Evolutionary conservation across 345 rosid genomes (phyloP), one percentile per base, ranked within the genome.

Genomic region (Eucalyptus pauciflora): DNA sequence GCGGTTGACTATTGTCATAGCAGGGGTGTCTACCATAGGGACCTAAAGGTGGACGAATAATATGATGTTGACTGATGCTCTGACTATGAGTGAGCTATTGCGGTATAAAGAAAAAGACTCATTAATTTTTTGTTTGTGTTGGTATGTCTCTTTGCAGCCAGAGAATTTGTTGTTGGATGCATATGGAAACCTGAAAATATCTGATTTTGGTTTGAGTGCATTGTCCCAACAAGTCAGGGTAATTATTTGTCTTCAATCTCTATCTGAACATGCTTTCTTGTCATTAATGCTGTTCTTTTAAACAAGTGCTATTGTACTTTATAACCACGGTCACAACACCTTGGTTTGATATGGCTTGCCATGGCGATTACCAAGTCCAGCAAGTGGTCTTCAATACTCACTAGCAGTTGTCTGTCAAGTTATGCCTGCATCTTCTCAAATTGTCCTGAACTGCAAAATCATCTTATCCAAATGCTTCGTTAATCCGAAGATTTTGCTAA

Each of bases 151-250:
- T 20, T 92, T 91, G 89, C 95, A 97, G 99, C 99, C 98, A 31
- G 99, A 97, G 89, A 97, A 97, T 91, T 89, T 97, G 92, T 94
- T 97, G 12, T 91, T 97, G 93, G 99, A 96, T 95, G 93, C 96
- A 5, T 87, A 88, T 91, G 99, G 98, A 76, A 96, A 95, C 94
- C 99, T 97, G 86, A 97, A 96, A 94, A 95, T 97, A 90, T 97
- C 99, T 43, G 99, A 97, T 92, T 97, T 97, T 93, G 99, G 99
- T 91, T 91, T 97, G 92, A 97, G 99, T 94, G 99, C 99, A 33
- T 90, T 97, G 91, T 97, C 99, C 60, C 96, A 94, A 87, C 99
- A 97, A 97, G 95, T 97, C 93, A 94, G 96, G 99, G 99, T 97
- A 96, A 92, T 69, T 89, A 89, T 37, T 8, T 24, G 50, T 56